A percentile compares a stretch with the other conserved stretches of the same genome.
phyloP scores from a whole-genome alignment of 192 early-diverging fungal genomes.

The Dissophora globulifera region DNA sequence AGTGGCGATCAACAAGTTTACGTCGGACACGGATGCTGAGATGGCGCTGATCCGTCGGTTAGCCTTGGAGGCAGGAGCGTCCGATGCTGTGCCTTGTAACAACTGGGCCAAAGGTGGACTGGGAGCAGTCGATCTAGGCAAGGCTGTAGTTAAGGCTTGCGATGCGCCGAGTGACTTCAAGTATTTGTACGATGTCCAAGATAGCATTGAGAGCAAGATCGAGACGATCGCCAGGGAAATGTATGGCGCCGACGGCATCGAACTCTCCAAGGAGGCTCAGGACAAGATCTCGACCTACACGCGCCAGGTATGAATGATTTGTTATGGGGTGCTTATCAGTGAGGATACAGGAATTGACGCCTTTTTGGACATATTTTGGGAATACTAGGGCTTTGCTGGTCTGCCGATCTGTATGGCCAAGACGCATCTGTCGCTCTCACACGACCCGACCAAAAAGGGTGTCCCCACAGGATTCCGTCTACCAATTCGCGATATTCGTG shows the following conservation, averaged over 20 bases:
- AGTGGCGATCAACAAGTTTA: conserved; percentile 93
- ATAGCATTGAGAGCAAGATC: conserved; percentile 91
- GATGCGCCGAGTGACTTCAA: conserved; percentile 70
- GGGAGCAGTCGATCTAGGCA: conserved; percentile 88
- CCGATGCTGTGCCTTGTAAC: conserved; percentile 85
- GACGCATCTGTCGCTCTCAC: conserved; percentile 94
- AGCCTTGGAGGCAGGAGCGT: conserved; percentile 87
- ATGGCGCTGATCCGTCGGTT: conserved; percentile 76
- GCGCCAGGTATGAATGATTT: conserved; percentile 58
- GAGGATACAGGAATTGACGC: too few species aligned
- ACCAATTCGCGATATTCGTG: conserved; percentile 95
- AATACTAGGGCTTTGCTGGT: conserved; percentile 77
- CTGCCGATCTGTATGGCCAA: conserved; percentile 99
- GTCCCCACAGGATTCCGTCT: conserved; percentile 93
- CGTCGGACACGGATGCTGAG: conserved; percentile 88
- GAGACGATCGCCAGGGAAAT: conserved; percentile 91
- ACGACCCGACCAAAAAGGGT: conserved; percentile 91
- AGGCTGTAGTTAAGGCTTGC: conserved; percentile 85
- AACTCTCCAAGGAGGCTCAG: conserved; percentile 84
- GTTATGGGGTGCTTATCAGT: too few species aligned
- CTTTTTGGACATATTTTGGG: neutral
- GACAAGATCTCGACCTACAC: conserved; percentile 92
- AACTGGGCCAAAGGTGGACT: conserved; percentile 96
- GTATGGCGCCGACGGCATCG: conserved; percentile 95
- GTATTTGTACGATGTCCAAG: conserved; percentile 87